Percentiles rank a stretch among this genome's conserved stretches.
phyloP scores from a whole-genome alignment of 2,329 filamentous ascomycete species.

The Claviceps capensis region DNA sequence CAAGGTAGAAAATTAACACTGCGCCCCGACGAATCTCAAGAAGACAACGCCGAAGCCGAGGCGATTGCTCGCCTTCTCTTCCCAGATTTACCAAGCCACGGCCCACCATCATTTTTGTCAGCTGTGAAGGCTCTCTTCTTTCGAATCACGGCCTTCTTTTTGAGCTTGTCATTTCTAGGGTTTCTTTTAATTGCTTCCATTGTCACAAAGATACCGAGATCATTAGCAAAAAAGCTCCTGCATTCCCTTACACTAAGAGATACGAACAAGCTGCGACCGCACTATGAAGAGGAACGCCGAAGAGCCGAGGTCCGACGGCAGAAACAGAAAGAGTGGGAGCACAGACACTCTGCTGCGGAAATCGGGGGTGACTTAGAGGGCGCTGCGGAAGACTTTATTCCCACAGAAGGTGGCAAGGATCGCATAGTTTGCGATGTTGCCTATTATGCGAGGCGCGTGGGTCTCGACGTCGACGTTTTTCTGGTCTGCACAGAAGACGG shows the following conservation, averaged over 20 bases:
- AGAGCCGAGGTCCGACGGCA: conserved; percentile 42
- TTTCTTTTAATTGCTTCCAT: conserved; percentile 64
- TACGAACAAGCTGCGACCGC: conserved; percentile 47
- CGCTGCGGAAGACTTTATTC: conserved; percentile 45
- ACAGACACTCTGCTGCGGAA: conserved; percentile 21
- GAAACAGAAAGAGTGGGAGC: conserved; percentile 50
- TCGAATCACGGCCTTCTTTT: conserved; percentile 49
- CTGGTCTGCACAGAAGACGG: conserved; percentile 88
- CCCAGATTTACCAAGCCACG: conserved; percentile 71
- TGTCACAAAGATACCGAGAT: conserved; percentile 47
- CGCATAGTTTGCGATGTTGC: conserved; percentile 63
- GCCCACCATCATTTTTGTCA: conserved; percentile 49
- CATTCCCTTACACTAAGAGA: conserved; percentile 43
- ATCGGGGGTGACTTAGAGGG: conserved; percentile 28
- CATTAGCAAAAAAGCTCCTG: conserved; percentile 32
- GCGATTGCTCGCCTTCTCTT: conserved; percentile 60
- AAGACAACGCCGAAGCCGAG: not conserved
- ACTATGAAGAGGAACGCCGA: conserved; percentile 57
- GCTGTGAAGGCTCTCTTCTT: conserved; percentile 17
- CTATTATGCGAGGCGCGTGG: conserved; percentile 80
- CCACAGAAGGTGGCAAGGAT: conserved; percentile 70
- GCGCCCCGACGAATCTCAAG: not conserved
- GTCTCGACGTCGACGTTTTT: conserved; percentile 71
- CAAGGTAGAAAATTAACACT: not conserved
- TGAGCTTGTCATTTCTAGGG: conserved; percentile 65